Evolutionary conservation across 129 eudicot genomes (phyloP), one percentile per base, ranked within the genome.

Genomic region (Solidago caesia): DNA sequence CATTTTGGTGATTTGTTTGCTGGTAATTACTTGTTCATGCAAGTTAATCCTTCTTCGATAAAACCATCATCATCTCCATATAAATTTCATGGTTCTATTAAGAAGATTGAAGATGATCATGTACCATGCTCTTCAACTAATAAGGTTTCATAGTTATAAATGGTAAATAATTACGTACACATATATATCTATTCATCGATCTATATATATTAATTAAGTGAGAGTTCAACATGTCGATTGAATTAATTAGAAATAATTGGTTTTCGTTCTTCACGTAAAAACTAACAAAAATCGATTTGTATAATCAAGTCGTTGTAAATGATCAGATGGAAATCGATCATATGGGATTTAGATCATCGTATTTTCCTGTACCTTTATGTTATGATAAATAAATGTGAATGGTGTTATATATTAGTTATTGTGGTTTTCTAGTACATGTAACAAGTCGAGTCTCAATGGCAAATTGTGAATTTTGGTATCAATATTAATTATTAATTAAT

Each of bases 1-100:
- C 97, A 89, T 77, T 89, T 89, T 65, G 97, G 96, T 14, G 96
- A 92, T 80, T 79, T 92, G 44, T 92, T 92, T 80, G 96, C 96
- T 48, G 97, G 97, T 55, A 92, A 89, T 70, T 92, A 92, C 79
- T 61, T 92, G 72, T 85, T 92, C 81, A 82, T 89, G 97, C 97
- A 92, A 82, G 94, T 92, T 13, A 82, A 85, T 77, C 97, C 97
- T 16, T 49, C 86, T 46, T 79, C 96, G 44, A 46, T 87, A 53
- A 87, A 85, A 67, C 39, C 39, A 33, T 59, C 78, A 27, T 45
- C 73, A n/a, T 79, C 82, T 44, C 74, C 78, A 4, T 72, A 44
- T 6, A 74, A 62, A 10, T 55, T 72, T 79, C 64, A 21, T 60
- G 82, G 74, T 27, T 13, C 82, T 45, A 26, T 72, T 72, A 79